These are phyloP conservation scores for Saccharomyces pastorianus DNA, from an alignment of 1,139 yeast species.

Conservation along the genomic window DNA sequence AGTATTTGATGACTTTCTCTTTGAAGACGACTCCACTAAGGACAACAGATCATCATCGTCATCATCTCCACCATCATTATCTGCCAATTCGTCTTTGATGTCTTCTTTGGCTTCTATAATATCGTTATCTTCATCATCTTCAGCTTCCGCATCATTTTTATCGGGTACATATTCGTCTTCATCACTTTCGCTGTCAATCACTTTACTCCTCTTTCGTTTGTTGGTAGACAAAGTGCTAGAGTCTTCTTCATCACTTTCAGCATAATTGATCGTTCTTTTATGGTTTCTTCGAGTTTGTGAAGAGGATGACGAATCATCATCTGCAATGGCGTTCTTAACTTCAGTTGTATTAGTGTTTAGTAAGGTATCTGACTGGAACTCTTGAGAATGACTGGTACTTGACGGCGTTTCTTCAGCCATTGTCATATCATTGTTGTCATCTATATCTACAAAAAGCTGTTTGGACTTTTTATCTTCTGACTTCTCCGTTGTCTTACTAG, in stretches of 20 bases:
- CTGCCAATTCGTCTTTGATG: conserved; percentile 9
- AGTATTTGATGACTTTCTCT: conserved; percentile 2
- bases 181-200: conserved; percentile 14
- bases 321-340: neutral
- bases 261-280: conserved; percentile 32
- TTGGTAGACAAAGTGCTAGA: conserved; percentile 11
- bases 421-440: neutral
- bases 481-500: conserved; percentile 4
- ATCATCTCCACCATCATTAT: conserved; percentile 7
- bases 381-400: neutral
- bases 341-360: neutral
- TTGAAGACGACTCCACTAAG: conserved; percentile 12
- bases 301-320: conserved; percentile 6
- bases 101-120: conserved; percentile 24
- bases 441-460: neutral
- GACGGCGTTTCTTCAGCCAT: conserved; percentile 1
- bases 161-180: conserved; percentile 1
- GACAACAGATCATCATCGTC: conserved; percentile 27
- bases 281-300: conserved; percentile 8
- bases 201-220: conserved; percentile 25
- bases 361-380: neutral
- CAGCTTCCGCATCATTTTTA: conserved; percentile 2
- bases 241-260: conserved; percentile 33
- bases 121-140: conserved; percentile 15
- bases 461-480: neutral